Percentiles rank a stretch among this genome's conserved stretches.
Evolutionary conservation across 352 stramenopile genomes (phyloP).

Genomic region (Pythium guiyangense): DNA sequence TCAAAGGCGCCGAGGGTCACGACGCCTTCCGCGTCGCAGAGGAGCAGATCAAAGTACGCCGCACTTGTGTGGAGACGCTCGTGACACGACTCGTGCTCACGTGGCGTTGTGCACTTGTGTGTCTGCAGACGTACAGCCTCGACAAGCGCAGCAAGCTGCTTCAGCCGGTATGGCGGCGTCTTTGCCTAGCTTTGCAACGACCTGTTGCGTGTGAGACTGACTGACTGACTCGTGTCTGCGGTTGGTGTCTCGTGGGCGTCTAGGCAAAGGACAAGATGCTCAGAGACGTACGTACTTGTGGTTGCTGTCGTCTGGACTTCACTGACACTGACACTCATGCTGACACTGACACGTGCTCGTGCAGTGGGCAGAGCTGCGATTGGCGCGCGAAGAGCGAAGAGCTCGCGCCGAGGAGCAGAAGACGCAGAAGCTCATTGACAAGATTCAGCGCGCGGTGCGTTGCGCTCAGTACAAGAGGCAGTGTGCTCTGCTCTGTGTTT

Average conservation of each 20-base stretch:
- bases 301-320: neutral
- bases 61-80: neutral
- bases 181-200: neutral
- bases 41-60: constrained; percentile 30
- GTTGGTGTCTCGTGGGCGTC: too few relatives aligned
- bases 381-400: constrained; percentile 26
- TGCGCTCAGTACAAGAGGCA: too few relatives aligned
- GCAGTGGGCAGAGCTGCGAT: constrained; percentile 47
- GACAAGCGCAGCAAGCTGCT: constrained; percentile 27
- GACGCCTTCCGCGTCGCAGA: constrained; percentile 40
- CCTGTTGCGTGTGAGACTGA: neutral
- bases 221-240: neutral
- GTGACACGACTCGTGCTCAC: neutral
- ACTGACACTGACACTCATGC: too few relatives aligned
- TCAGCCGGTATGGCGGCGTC: constrained; percentile 16
- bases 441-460: constrained; percentile 29
- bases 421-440: constrained; percentile 27
- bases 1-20: constrained; percentile 39
- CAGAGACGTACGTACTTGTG: constrained; percentile 16
- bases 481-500: too few relatives aligned
- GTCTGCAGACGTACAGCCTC: constrained; percentile 20
- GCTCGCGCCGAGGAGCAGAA: constrained; percentile 24
- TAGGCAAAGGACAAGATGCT: constrained; percentile 40
- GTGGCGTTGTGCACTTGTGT: neutral
- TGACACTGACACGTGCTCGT: neutral